Percentiles rank a stretch among this genome's conserved stretches.
These are phyloP conservation scores for Rutstroemia sp. DNA, from an alignment of 2,329 filamentous ascomycete species.

Conservation along the genomic window DNA sequence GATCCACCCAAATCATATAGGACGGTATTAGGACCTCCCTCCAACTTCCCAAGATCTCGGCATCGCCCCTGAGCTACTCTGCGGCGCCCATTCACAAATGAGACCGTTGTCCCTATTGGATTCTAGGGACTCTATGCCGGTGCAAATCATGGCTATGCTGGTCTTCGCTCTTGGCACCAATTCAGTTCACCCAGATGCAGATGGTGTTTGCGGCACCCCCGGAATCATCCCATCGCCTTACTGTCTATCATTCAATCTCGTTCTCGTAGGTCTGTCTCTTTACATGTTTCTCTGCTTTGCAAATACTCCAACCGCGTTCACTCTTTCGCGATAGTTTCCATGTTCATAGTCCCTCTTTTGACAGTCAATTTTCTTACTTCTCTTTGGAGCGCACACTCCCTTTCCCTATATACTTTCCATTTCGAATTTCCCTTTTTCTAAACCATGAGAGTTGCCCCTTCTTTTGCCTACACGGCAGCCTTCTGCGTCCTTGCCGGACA, in stretches of 20 bases:
- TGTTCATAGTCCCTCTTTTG: slow-evolving; percentile 4
- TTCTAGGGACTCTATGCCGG: neutral
- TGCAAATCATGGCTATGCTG: neutral
- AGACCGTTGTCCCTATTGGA: neutral
- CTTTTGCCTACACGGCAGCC: neutral
- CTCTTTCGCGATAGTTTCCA: neutral
- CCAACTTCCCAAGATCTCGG: slow-evolving; percentile 7
- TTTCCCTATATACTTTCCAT: neutral
- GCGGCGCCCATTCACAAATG: neutral
- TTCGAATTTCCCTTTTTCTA: neutral
- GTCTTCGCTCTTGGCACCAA: neutral
- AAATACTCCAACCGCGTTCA: neutral
- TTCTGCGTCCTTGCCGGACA: slow-evolving; percentile 3
- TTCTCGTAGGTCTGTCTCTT: neutral
- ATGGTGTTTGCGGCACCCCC: too few species aligned
- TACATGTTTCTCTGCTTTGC: neutral
- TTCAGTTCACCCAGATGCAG: neutral
- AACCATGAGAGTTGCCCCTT: slow-evolving; percentile 3
- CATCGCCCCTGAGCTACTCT: slow-evolving; percentile 2
- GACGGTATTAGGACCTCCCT: neutral
- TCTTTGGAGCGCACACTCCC: neutral
- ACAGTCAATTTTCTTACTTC: neutral
- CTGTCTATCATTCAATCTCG: neutral
- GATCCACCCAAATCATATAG: slow-evolving; percentile 5
- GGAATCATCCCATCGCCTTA: neutral